Evolutionary conservation across 2,329 filamentous ascomycete species (phyloP), one percentile per base, ranked within the genome.

Genomic region (Aureobasidium subglaciale): DNA sequence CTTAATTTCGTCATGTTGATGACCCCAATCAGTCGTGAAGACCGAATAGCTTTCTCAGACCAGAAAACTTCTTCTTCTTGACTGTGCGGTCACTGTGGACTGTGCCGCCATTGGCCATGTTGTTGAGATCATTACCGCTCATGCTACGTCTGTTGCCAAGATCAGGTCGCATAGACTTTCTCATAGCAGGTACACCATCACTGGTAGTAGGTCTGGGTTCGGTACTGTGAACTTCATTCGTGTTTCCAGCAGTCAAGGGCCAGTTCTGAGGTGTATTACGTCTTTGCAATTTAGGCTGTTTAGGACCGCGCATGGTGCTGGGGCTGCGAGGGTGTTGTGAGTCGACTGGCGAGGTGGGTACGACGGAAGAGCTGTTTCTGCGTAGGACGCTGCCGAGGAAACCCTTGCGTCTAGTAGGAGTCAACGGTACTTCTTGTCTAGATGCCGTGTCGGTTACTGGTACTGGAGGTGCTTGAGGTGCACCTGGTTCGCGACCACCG

Each of bases 11-110:
- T 35, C 9, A 48, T 48, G 24, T 35, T n/a, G n/a, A 18, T 18
- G 40, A 43, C 40, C 16, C 7, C 13, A 5, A 11, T 72, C 68
- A 83, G 63, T 81, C 78, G 64, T 80, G 70, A 48, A 83, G 67
- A 46, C 77, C 74, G 70, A 89, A 86, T 68, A 86, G 85, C 67
- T 76, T 81, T 67, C 86, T 81, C 65, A 89, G 69, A 55, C 75
- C 72, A 38, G 78, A 77, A 68, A 89, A 88, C 70, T 85, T 87
- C 77, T 88, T 88, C 72, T 79, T 80, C 68, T 74, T 76, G 42
- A 69, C 66, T 5, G 67, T 70, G 50, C 68, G 59, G 13, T 67
- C 61, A 38, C 70, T 65, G 29, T 40, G 29, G 68, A 65, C 2
- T 66, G 63, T 29, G 59, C 65, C 35, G n/a, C 24, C 18, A 10